Evolutionary conservation across 176 grass and related monocot species (phyloP), one percentile per base, ranked within the genome.

Genomic region (Otatea glauca): DNA sequence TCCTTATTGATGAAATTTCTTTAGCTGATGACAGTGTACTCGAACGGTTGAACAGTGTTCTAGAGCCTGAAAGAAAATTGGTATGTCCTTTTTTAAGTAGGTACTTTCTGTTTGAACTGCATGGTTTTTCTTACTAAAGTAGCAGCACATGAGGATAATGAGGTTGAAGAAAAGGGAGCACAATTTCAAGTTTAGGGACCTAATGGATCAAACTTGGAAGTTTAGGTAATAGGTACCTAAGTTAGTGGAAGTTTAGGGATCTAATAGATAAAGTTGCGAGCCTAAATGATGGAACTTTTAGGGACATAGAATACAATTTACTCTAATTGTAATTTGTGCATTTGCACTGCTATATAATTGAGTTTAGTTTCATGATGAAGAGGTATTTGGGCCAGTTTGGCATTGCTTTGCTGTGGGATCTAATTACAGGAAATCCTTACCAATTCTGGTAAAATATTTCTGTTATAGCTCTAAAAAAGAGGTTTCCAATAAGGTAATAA

Each of bases 61-160:
- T 98, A 73, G 95, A 98, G 85, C 90, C 92, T 62, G 95, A 98
- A 86, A 93, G 95, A 79, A 98, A 90, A 92, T 85, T 98, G 95
- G 95, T 93, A 89, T 58, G 87, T 20, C 65, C 62, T 77, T 84
- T 48, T 50, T 35, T 75, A 21, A 80, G 27, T 77, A 63, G 54
- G 7, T 72, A 74, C 75, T 81, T 80, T 54, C 47, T 72, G 37
- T 51, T 88, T 1, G 8, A 77, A 76, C 47, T 77, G 49, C 71
- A 43, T 82, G 42, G 4, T 41, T 89, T 37, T 60, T 48, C 7
- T 16, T 68, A 65, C 23, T 60, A 23, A 80, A 73, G 7, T 71
- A 83, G 73, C 50, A 59, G 29, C 32, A 34, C 20, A 83, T 71
- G 5, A 7, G 43, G 44, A 71, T 79, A 72, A 48, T 15, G 2